phyloP scores from a whole-genome alignment of 2,329 filamentous ascomycete species.

The Trichophyton verrucosum region DNA sequence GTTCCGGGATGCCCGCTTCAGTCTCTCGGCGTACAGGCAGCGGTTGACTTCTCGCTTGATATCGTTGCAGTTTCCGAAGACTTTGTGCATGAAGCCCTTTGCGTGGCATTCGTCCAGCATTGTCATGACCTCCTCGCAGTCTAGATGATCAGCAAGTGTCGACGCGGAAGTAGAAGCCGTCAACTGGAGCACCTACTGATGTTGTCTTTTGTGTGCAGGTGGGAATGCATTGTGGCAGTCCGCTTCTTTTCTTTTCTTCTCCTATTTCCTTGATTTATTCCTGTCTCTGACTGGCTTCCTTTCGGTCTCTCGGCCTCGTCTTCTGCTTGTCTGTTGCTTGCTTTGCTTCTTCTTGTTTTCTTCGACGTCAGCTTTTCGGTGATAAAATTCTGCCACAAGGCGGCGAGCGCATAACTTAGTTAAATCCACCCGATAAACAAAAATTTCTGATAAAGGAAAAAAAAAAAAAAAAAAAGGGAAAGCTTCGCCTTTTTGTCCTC shows the following conservation, averaged over 20 bases:
- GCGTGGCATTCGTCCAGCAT: conserved; percentile 94
- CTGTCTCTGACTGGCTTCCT: neutral
- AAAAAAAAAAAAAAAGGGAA: neutral
- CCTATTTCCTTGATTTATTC: neutral
- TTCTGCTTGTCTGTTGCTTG: neutral
- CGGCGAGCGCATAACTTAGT: conserved; percentile 7
- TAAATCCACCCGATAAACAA: conserved; percentile 17
- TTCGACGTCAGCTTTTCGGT: neutral
- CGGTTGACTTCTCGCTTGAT: conserved; percentile 72
- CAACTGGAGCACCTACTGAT: conserved; percentile 47
- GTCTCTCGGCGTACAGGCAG: conserved; percentile 69
- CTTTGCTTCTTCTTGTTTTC: neutral
- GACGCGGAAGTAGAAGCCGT: neutral
- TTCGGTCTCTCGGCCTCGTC: neutral
- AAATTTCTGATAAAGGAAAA: neutral
- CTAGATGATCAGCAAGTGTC: conserved; percentile 36
- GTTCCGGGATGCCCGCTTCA: conserved; percentile 66
- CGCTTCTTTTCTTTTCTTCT: neutral
- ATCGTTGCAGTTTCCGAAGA: conserved; percentile 77
- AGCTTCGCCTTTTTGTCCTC: neutral
- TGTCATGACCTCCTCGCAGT: conserved; percentile 86
- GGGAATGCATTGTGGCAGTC: conserved; percentile 71
- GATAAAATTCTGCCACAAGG: conserved; percentile 6
- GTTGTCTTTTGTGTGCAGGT: conserved; percentile 87
- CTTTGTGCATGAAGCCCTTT: conserved; percentile 82